Percentiles rank a stretch among this genome's conserved stretches.
phyloP scores from a whole-genome alignment of 306 rosid species.

The Vicia sativa region DNA sequence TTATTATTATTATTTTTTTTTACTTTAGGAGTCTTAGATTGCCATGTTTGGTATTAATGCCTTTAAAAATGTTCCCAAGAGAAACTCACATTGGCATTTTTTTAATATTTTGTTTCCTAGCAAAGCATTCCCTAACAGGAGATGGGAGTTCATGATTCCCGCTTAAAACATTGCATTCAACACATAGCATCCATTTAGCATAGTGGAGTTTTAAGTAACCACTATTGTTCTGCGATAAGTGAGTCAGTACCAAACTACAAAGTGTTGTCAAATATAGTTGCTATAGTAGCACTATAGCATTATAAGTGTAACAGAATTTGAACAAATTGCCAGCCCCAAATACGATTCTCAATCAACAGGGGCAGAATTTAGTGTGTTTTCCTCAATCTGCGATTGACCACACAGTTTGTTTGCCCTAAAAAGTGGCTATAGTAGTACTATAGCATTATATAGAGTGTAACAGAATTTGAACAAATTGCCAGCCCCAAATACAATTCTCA shows the following conservation, averaged over 20 bases:
- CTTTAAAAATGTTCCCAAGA: neutral
- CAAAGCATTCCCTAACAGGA: neutral
- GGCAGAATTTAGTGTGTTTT: neutral
- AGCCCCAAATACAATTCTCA: neutral
- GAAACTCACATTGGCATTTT: neutral
- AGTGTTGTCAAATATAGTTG: neutral
- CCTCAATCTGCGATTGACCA: neutral
- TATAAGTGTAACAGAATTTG: neutral
- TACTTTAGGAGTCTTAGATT: neutral
- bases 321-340: neutral
- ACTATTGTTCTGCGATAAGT: neutral
- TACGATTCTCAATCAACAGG: neutral
- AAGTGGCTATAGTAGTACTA: neutral
- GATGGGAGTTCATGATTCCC: neutral
- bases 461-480: neutral
- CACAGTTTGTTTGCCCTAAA: neutral
- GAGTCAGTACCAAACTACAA: neutral
- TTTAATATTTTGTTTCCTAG: neutral
- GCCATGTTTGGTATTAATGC: neutral
- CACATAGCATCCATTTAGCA: neutral
- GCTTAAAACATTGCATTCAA: neutral
- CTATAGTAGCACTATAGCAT: neutral
- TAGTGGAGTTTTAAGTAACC: neutral
- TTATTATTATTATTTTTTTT: too few species aligned
- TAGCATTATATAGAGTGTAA: too few species aligned